These are phyloP conservation scores for Eurotiales sp. DNA, from an alignment of 2,329 filamentous ascomycete genomes.

Conservation along the genomic window DNA sequence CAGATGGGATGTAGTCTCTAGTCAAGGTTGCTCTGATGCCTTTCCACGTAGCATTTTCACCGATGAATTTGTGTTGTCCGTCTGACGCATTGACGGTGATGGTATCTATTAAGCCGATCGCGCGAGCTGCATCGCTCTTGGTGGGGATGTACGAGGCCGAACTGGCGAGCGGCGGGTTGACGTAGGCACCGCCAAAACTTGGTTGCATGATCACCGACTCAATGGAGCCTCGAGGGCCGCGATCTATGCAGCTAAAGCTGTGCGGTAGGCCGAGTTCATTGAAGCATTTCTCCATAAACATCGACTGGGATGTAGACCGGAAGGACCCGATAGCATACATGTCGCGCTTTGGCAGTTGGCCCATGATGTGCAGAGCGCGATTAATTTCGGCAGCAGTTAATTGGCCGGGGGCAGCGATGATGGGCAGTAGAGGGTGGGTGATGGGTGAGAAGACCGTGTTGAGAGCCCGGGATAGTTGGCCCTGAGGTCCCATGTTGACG, in stretches of 20 bases:
- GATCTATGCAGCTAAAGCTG: constrained; percentile 70
- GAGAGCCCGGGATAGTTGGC: constrained; percentile 76
- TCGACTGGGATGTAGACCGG: constrained; percentile 69
- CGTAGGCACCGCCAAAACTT: constrained; percentile 76
- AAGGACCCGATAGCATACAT: constrained; percentile 77
- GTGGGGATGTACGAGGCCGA: constrained; percentile 58
- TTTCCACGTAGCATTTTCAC: constrained; percentile 82
- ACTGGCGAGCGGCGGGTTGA: constrained; percentile 66
- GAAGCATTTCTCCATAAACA: constrained; percentile 82
- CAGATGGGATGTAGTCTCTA: constrained; percentile 75
- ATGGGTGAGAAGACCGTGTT: constrained; percentile 87
- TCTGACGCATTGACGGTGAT: constrained; percentile 61
- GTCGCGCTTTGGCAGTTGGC: constrained; percentile 72
- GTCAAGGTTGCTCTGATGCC: constrained; percentile 78
- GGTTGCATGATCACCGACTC: constrained; percentile 69
- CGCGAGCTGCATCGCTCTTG: constrained; percentile 70
- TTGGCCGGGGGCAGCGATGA: constrained; percentile 81
- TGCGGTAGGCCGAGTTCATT: constrained; percentile 84
- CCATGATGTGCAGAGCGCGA: constrained; percentile 70
- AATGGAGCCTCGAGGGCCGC: constrained; percentile 62
- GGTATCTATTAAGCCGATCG: constrained; percentile 78
- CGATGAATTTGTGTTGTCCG: constrained; percentile 57
- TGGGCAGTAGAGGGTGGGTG: constrained; percentile 76
- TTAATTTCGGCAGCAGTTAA: constrained; percentile 85
- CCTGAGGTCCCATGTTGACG: constrained; percentile 83